Conservation (phyloP, 2,329 filamentous ascomycete species). For the Alternaria hordeiaustralica region DNA sequence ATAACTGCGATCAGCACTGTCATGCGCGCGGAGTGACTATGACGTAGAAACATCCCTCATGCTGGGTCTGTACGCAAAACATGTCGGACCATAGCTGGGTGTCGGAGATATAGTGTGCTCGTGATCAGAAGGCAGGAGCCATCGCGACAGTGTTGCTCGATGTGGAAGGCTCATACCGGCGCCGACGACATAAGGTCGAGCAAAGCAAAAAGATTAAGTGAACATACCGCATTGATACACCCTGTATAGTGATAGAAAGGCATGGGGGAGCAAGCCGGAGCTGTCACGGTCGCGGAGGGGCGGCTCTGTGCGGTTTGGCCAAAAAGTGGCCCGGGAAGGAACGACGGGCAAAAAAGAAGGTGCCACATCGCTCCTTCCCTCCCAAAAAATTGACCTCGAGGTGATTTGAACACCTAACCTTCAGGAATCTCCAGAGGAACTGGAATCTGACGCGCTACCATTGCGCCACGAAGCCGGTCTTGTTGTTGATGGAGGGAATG, state of each 20-base stretch:
- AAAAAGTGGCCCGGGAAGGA: background rate
- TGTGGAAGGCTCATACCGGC: background rate
- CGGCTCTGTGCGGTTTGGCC: background rate
- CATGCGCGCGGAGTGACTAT: slow-evolving; percentile 3
- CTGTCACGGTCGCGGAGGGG: background rate
- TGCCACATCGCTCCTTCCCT: background rate
- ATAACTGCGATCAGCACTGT: background rate
- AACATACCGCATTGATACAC: background rate
- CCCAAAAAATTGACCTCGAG: slow-evolving; percentile 9
- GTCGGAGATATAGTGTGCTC: background rate
- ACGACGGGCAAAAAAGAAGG: background rate
- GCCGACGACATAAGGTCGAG: background rate
- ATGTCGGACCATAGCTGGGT: background rate
- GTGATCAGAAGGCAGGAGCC: background rate
- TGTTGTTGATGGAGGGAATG: background rate
- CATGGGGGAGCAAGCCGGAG: background rate
- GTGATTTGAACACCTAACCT: slow-evolving; percentile 22
- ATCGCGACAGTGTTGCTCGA: background rate
- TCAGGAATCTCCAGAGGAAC: slow-evolving; percentile 17
- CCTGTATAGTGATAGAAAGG: background rate
- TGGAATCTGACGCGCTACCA: slow-evolving; percentile 22
- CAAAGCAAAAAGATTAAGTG: background rate
- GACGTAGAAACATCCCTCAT: background rate
- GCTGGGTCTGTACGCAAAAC: background rate
- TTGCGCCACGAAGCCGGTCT: slow-evolving; percentile 18